Conservation (phyloP, 2,329 filamentous ascomycete species). For the Penicillium hordei region DNA sequence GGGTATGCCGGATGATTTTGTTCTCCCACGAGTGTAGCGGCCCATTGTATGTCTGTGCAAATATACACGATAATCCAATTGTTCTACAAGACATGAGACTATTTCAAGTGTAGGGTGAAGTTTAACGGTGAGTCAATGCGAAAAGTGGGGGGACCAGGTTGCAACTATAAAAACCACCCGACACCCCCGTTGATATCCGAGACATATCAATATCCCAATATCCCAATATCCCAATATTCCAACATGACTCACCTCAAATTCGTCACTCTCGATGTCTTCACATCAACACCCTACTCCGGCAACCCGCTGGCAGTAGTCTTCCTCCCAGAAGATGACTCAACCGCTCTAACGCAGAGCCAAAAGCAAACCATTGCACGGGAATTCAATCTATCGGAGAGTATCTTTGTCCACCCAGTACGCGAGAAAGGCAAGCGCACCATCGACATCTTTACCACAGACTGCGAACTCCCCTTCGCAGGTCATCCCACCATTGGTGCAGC, state of each 20-base stretch:
- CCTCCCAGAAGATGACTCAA: conserved; percentile 35
- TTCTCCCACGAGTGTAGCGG: background rate
- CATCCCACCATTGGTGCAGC: conserved; percentile 60
- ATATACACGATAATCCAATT: background rate
- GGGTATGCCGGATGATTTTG: conserved; percentile 18
- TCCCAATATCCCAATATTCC: background rate
- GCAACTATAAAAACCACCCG: background rate
- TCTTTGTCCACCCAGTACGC: conserved; percentile 49
- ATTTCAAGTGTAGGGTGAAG: background rate
- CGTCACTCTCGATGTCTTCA: conserved; percentile 47
- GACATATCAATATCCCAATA: background rate
- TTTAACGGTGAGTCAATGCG: background rate
- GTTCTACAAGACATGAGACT: background rate
- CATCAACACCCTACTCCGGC: conserved; percentile 44
- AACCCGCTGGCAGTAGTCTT: conserved; percentile 59
- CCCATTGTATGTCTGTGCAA: background rate
- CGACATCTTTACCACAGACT: conserved; percentile 55
- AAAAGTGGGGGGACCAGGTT: background rate
- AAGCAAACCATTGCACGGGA: conserved; percentile 57
- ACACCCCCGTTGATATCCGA: background rate
- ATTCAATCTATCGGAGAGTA: conserved; percentile 60
- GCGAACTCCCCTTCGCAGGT: conserved; percentile 58
- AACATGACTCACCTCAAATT: conserved; percentile 33
- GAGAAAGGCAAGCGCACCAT: conserved; percentile 33
- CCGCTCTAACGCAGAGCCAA: conserved; percentile 45